A percentile compares a stretch with the other conserved stretches of the same genome.
Conservation (phyloP, 495 filamentous ascomycete genomes). For the Cairneyella variabilis region DNA sequence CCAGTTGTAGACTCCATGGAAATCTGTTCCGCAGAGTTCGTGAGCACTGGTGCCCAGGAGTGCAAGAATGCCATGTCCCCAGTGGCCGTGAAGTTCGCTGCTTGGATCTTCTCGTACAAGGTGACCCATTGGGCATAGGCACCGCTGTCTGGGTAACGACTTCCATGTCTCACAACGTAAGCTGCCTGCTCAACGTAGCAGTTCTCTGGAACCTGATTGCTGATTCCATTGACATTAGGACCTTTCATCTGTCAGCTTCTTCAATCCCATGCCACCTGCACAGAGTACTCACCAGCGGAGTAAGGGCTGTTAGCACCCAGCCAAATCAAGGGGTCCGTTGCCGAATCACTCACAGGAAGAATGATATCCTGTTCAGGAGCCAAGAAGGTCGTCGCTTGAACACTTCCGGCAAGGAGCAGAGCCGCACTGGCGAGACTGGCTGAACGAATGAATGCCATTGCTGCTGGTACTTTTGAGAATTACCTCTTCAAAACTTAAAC, state of each 20-base stretch:
- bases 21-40: conserved; percentile 43
- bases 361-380: conserved; percentile 35
- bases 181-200: conserved; percentile 52
- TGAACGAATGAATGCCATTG: conserved; percentile 11
- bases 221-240: conserved; percentile 50
- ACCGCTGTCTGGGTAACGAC: conserved; percentile 50
- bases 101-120: conserved; percentile 40
- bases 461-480: background rate
- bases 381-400: conserved; percentile 11
- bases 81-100: conserved; percentile 37
- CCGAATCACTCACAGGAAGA: conserved; percentile 32
- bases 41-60: conserved; percentile 49
- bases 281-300: conserved; percentile 36
- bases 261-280: background rate
- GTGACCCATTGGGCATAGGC: conserved; percentile 49
- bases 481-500: background rate
- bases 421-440: background rate
- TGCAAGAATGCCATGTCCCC: conserved; percentile 44
- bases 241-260: conserved; percentile 25
- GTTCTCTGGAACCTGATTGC: conserved; percentile 40
- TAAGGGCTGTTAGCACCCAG: conserved; percentile 52
- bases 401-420: background rate
- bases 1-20: conserved; percentile 49
- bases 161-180: conserved; percentile 53
- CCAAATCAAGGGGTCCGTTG: conserved; percentile 39